A percentile compares a stretch with the other conserved stretches of the same genome.
phyloP scores from a whole-genome alignment of 192 early-diverging fungal species.

The Entomortierella lignicola region DNA sequence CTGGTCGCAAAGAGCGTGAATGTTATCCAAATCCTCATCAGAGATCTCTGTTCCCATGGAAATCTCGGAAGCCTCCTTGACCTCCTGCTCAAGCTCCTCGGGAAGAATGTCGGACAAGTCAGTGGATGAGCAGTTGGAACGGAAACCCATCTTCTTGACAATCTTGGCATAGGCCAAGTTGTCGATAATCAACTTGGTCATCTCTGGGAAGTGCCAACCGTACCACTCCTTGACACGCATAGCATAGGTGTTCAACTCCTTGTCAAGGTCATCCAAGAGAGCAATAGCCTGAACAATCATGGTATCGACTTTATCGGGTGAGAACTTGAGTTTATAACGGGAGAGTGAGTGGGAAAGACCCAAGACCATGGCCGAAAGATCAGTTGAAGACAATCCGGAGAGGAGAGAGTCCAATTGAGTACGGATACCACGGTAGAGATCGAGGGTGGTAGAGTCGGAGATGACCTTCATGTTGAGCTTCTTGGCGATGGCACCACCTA shows the following conservation, averaged over 20 bases:
- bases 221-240: conserved; percentile 93
- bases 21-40: conserved; percentile 97
- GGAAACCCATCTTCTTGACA: conserved; percentile 92
- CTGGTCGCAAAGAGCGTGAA: conserved; percentile 93
- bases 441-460: conserved; percentile 85
- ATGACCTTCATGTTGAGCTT: conserved; percentile 84
- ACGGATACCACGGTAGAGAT: conserved; percentile 97
- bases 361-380: conserved; percentile 95
- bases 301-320: conserved; percentile 99
- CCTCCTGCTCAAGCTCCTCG: conserved; percentile 89
- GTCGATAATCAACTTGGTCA: conserved; percentile 95
- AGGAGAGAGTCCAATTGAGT: conserved; percentile 92
- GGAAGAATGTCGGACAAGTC: conserved; percentile 89
- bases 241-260: conserved; percentile 97
- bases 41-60: conserved; percentile 99
- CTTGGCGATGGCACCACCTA: conserved; percentile 71
- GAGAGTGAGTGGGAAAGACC: conserved; percentile 99
- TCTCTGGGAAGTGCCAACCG: conserved; percentile 99
- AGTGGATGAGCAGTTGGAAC: conserved; percentile 80
- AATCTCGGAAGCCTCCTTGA: conserved; percentile 98
- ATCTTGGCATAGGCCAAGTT: conserved; percentile 94
- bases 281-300: conserved; percentile 99
- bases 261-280: conserved; percentile 98
- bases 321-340: conserved; percentile 99
- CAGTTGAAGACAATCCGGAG: conserved; percentile 85